Evolutionary conservation across 768 basidiomycete species (phyloP).

Genomic region (Austroboletus festivus): DNA sequence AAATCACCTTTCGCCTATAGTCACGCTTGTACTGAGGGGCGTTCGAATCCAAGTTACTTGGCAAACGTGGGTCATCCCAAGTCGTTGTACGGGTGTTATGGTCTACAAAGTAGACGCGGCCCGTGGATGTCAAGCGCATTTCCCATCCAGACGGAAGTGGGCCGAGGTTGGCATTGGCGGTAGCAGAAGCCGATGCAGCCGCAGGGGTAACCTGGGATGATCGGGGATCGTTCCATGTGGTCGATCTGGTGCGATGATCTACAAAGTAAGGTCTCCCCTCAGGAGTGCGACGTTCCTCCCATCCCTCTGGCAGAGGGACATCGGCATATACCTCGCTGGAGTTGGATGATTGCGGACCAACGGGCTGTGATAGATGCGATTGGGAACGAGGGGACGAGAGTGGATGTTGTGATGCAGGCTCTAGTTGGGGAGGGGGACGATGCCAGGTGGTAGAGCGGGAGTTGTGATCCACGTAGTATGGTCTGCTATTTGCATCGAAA

Average conservation of each 20-base stretch:
- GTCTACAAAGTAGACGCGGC: conserved; percentile 88
- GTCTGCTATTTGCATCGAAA: conserved; percentile 57
- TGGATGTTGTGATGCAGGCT: conserved; percentile 19
- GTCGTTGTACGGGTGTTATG: conserved; percentile 87
- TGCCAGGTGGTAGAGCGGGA: conserved; percentile 81
- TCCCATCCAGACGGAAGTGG: conserved; percentile 92
- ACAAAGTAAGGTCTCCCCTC: conserved; percentile 78
- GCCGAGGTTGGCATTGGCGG: conserved; percentile 63
- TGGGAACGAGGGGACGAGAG: conserved; percentile 14
- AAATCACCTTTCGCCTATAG: conserved; percentile 87
- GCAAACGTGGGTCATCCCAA: conserved; percentile 91
- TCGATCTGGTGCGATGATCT: conserved; percentile 80
- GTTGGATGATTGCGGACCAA: conserved; percentile 32
- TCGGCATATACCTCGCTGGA: conserved; percentile 43
- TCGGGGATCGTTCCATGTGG: conserved; percentile 90
- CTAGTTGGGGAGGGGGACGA: conserved; percentile 37
- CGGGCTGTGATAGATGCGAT: conserved; percentile 24
- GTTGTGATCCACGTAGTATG: conserved; percentile 88
- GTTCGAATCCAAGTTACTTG: conserved; percentile 77
- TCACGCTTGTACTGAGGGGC: conserved; percentile 96
- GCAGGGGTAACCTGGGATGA: conserved; percentile 46
- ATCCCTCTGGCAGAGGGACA: conserved; percentile 79
- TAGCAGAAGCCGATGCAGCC: conserved; percentile 40
- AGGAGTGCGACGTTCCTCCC: conserved; percentile 90
- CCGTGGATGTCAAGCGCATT: conserved; percentile 85